Base-by-base conservation (phyloP, 768 basidiomycete species). In the Macrolepiota fuliginosa region DNA sequence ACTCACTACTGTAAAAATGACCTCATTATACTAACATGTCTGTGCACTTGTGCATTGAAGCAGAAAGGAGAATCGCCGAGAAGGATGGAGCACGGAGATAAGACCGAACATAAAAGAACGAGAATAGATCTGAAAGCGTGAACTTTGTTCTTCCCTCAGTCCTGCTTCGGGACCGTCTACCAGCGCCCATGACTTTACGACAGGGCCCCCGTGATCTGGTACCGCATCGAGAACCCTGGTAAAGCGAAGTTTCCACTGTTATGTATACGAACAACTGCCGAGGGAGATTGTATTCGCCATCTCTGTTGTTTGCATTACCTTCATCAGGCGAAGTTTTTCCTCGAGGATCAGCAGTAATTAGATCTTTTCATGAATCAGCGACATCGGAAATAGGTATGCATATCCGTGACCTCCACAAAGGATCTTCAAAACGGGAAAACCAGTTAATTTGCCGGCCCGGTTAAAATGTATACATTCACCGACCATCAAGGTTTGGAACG, bases 61-160 rank as follows among this genome's bases (percentile, higher is more conserved):
- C 7, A 36, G 42, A n/a, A 25, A 27, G 22, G 46, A 49, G n/a
- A 39, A 47, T 17, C 15, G 19, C 58, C 58, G 58, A 53, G 49
- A 53, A 59, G 58, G 50, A 32, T 51, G 58, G 50, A 42, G 25
- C 10, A 40, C 58, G 58, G 58, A 59, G 58, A 59, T 59, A 59
- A 59, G 50, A 32, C 37, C 58, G 58, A 59, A 58, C 32, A 50
- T 22, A 49, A 13, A 35, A 47, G 35, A 15, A 46, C 15, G 9
- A 27, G 47, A 40, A 49, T 37, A 37, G 46, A 58, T 58, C 36
- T 36, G 32, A 47, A 58, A 22, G 19, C 56, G 24, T 35, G 11
- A 50, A 39, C 37, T 24, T 39, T 50, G 29, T 17, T 37, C 37
- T 51, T 58, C 32, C 49, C 27, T 49, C 12, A 29, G 15, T 27